A percentile compares a stretch with the other conserved stretches of the same genome.
These are phyloP conservation scores for Eutypa lata DNA, from an alignment of 2,329 filamentous ascomycete species.

Conservation along the genomic window DNA sequence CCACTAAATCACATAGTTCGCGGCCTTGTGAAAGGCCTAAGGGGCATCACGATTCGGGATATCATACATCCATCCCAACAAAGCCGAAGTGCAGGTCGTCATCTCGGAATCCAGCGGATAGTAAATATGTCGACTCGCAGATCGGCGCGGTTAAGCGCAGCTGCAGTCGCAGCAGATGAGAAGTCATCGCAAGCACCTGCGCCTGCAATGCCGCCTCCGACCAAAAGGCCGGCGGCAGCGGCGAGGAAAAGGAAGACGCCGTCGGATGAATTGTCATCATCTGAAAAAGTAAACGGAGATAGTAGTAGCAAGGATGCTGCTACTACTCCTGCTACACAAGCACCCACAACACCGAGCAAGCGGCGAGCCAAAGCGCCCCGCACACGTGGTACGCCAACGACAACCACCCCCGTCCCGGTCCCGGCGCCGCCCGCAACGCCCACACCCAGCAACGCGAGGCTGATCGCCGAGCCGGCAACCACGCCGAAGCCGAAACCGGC, in stretches of 20 bases:
- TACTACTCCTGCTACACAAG: slow-evolving; percentile 7
- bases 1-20: neutral
- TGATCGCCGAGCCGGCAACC: slow-evolving; percentile 34
- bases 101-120: slow-evolving; percentile 2
- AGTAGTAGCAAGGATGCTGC: neutral
- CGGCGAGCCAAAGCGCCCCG: slow-evolving; percentile 22
- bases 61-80: neutral
- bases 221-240: slow-evolving; percentile 37
- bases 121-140: slow-evolving; percentile 29
- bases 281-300: no score
- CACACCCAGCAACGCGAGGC: slow-evolving; percentile 41
- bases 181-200: slow-evolving; percentile 12
- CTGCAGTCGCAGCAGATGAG: slow-evolving; percentile 17
- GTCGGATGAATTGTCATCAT: slow-evolving; percentile 3
- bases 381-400: no score
- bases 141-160: slow-evolving; percentile 27
- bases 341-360: slow-evolving; percentile 28
- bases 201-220: slow-evolving; percentile 17
- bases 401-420: slow-evolving; percentile 15
- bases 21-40: neutral
- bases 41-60: neutral
- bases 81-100: neutral
- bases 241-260: slow-evolving; percentile 17
- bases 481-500: slow-evolving; percentile 37
- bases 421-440: slow-evolving; percentile 42